A percentile compares a stretch with the other conserved stretches of the same genome.
Conservation (phyloP, 768 basidiomycete genomes). For the Hortiboletus campestris region DNA sequence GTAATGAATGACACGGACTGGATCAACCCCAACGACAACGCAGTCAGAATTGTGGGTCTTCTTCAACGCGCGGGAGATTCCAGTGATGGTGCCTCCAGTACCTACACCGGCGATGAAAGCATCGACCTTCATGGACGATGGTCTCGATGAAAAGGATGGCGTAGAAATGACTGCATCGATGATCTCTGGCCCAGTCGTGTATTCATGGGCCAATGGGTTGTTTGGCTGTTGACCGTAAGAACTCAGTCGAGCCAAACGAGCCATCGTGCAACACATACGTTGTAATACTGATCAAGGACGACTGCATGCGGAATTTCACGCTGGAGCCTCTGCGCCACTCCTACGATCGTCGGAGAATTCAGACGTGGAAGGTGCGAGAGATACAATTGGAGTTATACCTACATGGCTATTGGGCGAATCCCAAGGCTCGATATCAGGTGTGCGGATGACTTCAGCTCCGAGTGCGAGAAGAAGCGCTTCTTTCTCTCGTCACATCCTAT, state of each 20-base stretch:
- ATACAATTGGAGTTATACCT: slow-evolving; percentile 55
- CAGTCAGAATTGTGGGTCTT: slow-evolving; percentile 71
- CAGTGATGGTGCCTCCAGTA: slow-evolving; percentile 95
- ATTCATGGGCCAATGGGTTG: slow-evolving; percentile 90
- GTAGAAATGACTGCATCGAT: slow-evolving; percentile 71
- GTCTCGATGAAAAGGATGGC: slow-evolving; percentile 52
- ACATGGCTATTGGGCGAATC: slow-evolving; percentile 90
- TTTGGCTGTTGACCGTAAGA: slow-evolving; percentile 46
- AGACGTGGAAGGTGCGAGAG: slow-evolving; percentile 59
- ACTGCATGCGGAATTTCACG: slow-evolving; percentile 79
- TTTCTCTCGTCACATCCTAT: slow-evolving; percentile 97
- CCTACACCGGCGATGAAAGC: slow-evolving; percentile 85
- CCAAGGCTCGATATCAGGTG: slow-evolving; percentile 86
- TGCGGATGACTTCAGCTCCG: slow-evolving; percentile 93
- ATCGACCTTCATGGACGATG: slow-evolving; percentile 75
- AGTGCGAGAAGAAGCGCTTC: slow-evolving; percentile 87
- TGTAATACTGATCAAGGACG: slow-evolving; percentile 90
- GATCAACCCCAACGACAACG: slow-evolving; percentile 88
- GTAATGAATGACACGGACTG: slow-evolving; percentile 48
- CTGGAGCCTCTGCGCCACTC: slow-evolving; percentile 77
- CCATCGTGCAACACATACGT: slow-evolving; percentile 43
- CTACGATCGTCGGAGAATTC: slow-evolving; percentile 86
- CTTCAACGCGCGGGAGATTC: slow-evolving; percentile 76
- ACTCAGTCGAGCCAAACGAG: neutral
- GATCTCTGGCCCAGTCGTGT: slow-evolving; percentile 90